phyloP scores from a whole-genome alignment of 2,329 filamentous ascomycete species.

The Gnomoniopsis smithogilvyi region DNA sequence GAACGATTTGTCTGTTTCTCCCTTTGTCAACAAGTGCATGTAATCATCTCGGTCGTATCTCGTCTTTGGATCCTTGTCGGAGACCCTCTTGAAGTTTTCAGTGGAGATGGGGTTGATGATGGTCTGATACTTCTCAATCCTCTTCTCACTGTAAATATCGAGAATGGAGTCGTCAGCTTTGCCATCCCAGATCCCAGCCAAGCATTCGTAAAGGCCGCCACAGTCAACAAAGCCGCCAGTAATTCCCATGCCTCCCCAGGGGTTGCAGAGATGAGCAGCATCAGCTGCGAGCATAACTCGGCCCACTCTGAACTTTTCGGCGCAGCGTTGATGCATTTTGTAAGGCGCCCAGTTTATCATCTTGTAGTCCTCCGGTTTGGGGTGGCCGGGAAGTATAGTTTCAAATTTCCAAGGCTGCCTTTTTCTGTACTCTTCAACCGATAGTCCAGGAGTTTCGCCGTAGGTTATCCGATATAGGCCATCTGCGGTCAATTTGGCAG shows the following conservation, averaged over 20 bases:
- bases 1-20: conserved; percentile 30
- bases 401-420: conserved; percentile 55
- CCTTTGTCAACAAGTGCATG: conserved; percentile 34
- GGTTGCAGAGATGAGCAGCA: conserved; percentile 55
- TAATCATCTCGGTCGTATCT: conserved; percentile 36
- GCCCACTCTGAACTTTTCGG: conserved; percentile 53
- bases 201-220: conserved; percentile 58
- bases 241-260: conserved; percentile 58
- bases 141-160: conserved; percentile 42
- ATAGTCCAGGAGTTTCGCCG: conserved; percentile 52
- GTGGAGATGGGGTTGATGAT: conserved; percentile 41
- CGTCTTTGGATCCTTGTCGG: conserved; percentile 37
- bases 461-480: conserved; percentile 64
- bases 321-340: conserved; percentile 59
- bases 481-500: conserved; percentile 54
- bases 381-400: conserved; percentile 56
- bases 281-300: conserved; percentile 57
- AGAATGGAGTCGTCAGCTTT: conserved; percentile 40
- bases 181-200: conserved; percentile 43
- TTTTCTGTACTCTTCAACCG: conserved; percentile 47
- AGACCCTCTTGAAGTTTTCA: conserved; percentile 42
- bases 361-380: conserved; percentile 55
- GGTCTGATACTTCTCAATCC: conserved; percentile 42
- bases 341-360: conserved; percentile 57
- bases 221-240: conserved; percentile 64